Conservation (phyloP, 495 filamentous ascomycete species). For the Paragyromitra xinjiangensis region DNA sequence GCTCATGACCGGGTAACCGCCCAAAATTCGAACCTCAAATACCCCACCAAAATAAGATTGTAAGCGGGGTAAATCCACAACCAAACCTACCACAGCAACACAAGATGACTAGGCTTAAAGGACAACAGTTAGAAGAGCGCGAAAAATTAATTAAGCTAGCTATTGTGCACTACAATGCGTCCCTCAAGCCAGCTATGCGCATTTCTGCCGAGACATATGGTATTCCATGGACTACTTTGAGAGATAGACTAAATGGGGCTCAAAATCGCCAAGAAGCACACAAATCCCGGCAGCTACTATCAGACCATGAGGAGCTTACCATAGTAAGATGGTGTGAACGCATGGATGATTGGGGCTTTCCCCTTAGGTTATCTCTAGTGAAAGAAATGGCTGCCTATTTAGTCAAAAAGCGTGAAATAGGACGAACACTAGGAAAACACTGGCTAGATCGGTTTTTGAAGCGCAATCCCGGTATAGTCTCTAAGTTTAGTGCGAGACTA, state of each 20-base stretch:
- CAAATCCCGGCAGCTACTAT: neutral
- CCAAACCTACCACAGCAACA: too few relatives aligned
- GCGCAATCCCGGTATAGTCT: conserved; percentile 17
- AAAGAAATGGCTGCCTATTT: conserved; percentile 26
- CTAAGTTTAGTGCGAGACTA: conserved; percentile 24
- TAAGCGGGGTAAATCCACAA: too few relatives aligned
- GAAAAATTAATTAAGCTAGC: conserved; percentile 30
- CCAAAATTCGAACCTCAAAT: too few relatives aligned
- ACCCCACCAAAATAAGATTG: too few relatives aligned
- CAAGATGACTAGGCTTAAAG: too few relatives aligned
- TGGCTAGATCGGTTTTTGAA: conserved; percentile 26
- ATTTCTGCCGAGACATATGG: neutral
- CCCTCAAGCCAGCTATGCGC: neutral
- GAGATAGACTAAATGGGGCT: neutral
- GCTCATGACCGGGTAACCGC: too few relatives aligned
- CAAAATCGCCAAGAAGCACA: neutral
- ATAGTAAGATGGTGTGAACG: conserved; percentile 19
- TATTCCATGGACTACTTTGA: conserved; percentile 9
- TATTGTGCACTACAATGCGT: conserved; percentile 4
- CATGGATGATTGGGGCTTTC: conserved; percentile 32
- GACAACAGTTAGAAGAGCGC: too few relatives aligned
- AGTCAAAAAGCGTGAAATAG: neutral
- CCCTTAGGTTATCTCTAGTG: neutral
- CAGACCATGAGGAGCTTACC: too few relatives aligned
- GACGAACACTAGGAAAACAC: conserved; percentile 5